Base-by-base conservation (phyloP, 352 stramenopile species). In the Phytopythium litorale region DNA sequence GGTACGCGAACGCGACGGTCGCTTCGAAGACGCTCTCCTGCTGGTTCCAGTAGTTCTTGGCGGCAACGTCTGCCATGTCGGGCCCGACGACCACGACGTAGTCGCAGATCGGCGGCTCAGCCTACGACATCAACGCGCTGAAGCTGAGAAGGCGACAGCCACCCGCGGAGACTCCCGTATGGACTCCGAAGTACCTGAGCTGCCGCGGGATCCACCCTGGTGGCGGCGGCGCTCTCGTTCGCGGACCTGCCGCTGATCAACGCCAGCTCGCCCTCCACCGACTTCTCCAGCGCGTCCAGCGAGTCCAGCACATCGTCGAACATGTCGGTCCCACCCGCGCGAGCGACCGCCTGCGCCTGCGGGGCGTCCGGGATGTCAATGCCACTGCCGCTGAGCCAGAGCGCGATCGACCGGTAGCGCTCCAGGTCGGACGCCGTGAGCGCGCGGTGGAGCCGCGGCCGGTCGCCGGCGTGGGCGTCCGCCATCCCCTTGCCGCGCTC, bases 1-100 rank as follows among this genome's bases (percentile, higher is more conserved):
- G 81, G 55, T 81, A 76, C 5, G 79, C 78, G 42, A 91, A 91
- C 40, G 75, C 78, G 7, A 89, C 71, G 4, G 71, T 86, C 1
- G 81, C 70, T 48, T 88, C 77, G 42, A 78, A 89, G 13, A 84
- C 64, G 49, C 78, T 75, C 33, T 78, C 63, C 42, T 75, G 55
- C 33, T 70, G 62, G 16, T 72, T 75, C 76, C 73, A 77, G 51
- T 70, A 79, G 43, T 77, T 82, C 40, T 60, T 70, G 28, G 73
- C 77, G 19, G 67, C 66, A 25, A 87, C 63, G 58, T 87, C 77
- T 0, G 75, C 56, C 37, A 83, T 63, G 45, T 87, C 77, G 0
- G 69, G 64, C n/a, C 65, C 72, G 12, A 87, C 75, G 21, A 87
- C 74, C 6, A 70, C 60, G 23, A 87, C 56, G 58, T 84, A 87